Conservation (phyloP, 176 grass and related monocot species). For the Tillandsia fasciculata region DNA sequence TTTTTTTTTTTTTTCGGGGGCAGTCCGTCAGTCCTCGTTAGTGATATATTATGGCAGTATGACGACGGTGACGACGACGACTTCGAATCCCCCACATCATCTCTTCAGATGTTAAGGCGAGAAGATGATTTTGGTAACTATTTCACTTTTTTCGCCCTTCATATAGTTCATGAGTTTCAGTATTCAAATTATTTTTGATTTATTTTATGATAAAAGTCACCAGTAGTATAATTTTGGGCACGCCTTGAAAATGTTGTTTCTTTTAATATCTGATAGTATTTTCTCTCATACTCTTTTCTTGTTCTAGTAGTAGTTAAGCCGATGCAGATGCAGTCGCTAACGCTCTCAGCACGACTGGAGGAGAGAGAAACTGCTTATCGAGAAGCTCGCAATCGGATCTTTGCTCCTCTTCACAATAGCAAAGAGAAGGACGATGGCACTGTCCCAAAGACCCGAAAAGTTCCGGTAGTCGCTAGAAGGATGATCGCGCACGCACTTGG, state of each 20-base stretch:
- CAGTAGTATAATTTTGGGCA: no score
- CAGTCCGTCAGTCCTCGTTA: constrained; percentile 82
- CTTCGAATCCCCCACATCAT: constrained; percentile 27
- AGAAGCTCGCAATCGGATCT: constrained; percentile 70
- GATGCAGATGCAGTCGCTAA: constrained; percentile 15
- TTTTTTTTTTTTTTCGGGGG: constrained; percentile 22
- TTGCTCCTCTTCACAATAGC: constrained; percentile 29
- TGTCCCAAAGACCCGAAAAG: constrained; percentile 35
- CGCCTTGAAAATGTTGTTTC: no score
- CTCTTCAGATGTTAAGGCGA: constrained; percentile 42
- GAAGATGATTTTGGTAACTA: constrained; percentile 40
- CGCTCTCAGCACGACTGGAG: constrained; percentile 40
- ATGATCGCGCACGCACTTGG: constrained; percentile 97
- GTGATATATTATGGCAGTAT: constrained; percentile 73
- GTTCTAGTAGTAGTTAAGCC: constrained; percentile 36
- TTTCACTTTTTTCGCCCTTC: neutral
- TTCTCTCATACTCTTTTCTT: neutral
- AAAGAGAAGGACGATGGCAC: constrained; percentile 24
- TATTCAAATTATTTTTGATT: no score
- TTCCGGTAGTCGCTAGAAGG: constrained; percentile 62
- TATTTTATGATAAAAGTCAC: no score
- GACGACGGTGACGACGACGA: constrained; percentile 4
- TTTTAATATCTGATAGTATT: no score
- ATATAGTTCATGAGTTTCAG: neutral
- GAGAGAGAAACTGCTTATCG: constrained; percentile 82